Evolutionary conservation across 345 rosid genomes (phyloP), one percentile per base, ranked within the genome.

Genomic region (Lumnitzera racemosa): DNA sequence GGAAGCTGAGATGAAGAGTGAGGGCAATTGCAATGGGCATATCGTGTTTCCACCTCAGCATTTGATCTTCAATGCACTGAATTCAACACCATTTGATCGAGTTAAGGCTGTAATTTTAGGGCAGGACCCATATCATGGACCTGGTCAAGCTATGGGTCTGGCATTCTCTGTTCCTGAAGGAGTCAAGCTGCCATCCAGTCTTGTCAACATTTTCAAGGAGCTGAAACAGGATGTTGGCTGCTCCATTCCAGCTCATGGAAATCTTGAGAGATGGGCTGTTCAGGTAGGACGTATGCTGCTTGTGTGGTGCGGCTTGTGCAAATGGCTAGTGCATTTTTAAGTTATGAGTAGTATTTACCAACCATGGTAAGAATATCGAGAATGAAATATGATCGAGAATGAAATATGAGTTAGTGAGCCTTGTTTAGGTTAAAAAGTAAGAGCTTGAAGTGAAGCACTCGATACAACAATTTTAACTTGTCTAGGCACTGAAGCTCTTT

Each of bases 111-210:
- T 90, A 12, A 90, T 94, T 31, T 78, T 90, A 14, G 99, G 99
- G 53, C 99, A 90, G 88, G 97, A 94, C 68, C 99, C 99, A 71
- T 94, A 94, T 64, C 99, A 90, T 61, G 99, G 96, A 63, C 89
- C 90, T 53, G 89, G 90, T 70, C 99, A 94, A 68, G 99, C 99
- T 53, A 90, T 94, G 99, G 97, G 99, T 12, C 90, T 94, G 16
- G 76, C 97, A 10, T 94, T 94, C 78, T 90, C 99, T 48, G 97
- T 88, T 31, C 99, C 97, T 11, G 73, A 80, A 46, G 95, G 91
- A 43, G 70, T 85, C 51, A 90, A 84, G 77, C 54, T 75, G 51
- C 99, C 99, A 53, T 88, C 97, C 6, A 94, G 97, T 65, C 84
- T 94, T 50, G 77, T 66, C 55, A 94, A 94, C 68, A 88, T 88